Evolutionary conservation across 225 moss, liverwort and hornwort species (phyloP), one percentile per base, ranked within the genome.

Genomic region (Polytrichum commune): DNA sequence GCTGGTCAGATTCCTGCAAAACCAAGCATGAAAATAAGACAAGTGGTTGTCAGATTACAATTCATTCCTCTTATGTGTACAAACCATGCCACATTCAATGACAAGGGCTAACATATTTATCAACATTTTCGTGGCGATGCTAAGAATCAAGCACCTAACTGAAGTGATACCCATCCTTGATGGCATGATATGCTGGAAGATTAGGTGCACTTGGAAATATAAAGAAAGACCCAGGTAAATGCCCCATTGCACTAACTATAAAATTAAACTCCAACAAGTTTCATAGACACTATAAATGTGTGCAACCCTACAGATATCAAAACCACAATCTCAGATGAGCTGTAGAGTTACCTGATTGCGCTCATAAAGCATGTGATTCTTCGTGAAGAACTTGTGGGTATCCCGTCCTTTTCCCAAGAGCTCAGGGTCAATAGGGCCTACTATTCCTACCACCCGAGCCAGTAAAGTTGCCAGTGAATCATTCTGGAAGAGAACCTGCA

Each of bases 401-500:
- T 98, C 98, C 24, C 91, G 93, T 8, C 98, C 98, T 76, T 90
- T 95, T 38, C 79, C 63, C 62, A 98, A 77, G 78, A 98, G 87
- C 67, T 90, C 93, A 62, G 93, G 89, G 46, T 95, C 90, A 74
- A 98, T 78, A 66, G 95, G 98, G 55, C 98, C 98, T 64, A 98
- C 84, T 72, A 98, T 98, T 64, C 97, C 97, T 18, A 91, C 88
- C 71, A 98, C 94, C 70, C 97, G 85, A 29, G 97, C 97, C 82
- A 98, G 72, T 71, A 98, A 81, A n/a, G 97, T 98, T 13, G 90
- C 88, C 55, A 98, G 84, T 29, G 97, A 98, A 71, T 95, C 97
- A 63, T 98, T 98, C 80, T 98, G 97, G 23, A 98, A 98, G 28
- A 98, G 93, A 32, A 98, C 97, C 97, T 98, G 90, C 67, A 46